Percentiles rank a stretch among this genome's conserved stretches.
Evolutionary conservation across 1,139 yeast genomes (phyloP).

Genomic region (Scheffersomyces lignicola): DNA sequence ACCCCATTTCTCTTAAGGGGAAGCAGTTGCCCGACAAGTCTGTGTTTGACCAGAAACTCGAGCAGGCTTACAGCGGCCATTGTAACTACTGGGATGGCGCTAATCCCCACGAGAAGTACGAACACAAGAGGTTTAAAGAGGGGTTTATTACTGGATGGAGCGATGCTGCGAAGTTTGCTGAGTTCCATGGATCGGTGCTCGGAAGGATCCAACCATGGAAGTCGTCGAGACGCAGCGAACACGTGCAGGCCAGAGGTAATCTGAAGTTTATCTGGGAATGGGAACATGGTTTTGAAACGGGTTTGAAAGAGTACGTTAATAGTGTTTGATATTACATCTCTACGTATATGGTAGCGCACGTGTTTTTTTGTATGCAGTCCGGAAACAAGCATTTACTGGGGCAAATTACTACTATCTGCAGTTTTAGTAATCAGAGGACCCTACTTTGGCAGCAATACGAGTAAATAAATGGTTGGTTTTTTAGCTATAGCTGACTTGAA

Average conservation of each 20-base stretch:
- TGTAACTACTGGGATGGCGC: constrained; percentile 66
- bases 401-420: too few relatives aligned
- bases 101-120: constrained; percentile 61
- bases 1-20: constrained; percentile 23
- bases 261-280: constrained; percentile 77
- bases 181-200: constrained; percentile 65
- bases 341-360: too few relatives aligned
- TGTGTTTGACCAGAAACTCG: constrained; percentile 42
- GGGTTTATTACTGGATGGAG: constrained; percentile 77
- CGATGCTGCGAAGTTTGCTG: constrained; percentile 68
- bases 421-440: too few relatives aligned
- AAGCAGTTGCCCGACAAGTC: constrained; percentile 36
- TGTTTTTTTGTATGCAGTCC: too few relatives aligned
- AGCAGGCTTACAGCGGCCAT: constrained; percentile 49
- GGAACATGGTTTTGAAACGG: constrained; percentile 79
- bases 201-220: constrained; percentile 79
- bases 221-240: constrained; percentile 50
- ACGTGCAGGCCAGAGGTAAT: constrained; percentile 53
- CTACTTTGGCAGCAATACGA: too few relatives aligned
- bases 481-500: constrained; percentile 5
- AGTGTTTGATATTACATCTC: constrained; percentile 2
- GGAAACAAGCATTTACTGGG: too few relatives aligned
- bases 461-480: too few relatives aligned
- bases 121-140: constrained; percentile 76
- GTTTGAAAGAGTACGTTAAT: constrained; percentile 35